Evolutionary conservation across 2,329 filamentous ascomycete species (phyloP), one percentile per base, ranked within the genome.

Genomic region (Lasiodiplodia sp.): DNA sequence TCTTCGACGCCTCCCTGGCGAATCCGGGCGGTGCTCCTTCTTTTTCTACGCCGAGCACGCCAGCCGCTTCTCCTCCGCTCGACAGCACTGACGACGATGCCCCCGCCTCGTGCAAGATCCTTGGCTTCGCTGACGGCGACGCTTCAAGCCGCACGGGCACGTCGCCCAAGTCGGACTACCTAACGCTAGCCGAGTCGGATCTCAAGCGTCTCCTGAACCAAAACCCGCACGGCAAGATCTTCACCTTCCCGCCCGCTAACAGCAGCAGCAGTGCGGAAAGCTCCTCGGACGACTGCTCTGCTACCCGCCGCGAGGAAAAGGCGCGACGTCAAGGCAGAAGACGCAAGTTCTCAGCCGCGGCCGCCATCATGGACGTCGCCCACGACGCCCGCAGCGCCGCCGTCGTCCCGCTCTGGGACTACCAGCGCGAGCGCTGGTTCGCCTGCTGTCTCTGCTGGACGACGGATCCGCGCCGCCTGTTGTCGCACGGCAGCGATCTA

Each of bases 331-430:
- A 6, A 23, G 58, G 58, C n/a, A 51, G 14, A n/a, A 53, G 25
- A 18, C 28, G 40, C 2, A 55, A 14, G 10, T 53, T 47, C 12
- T 47, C 62, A 1, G 31, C 49, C 4, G 14, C 53, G 2, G 23
- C 38, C 5, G 62, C 31, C 31, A 65, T 65, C 38, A 16, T 55
- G 7, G 47, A 34, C 18, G 49, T 65, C 4, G 62, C 62, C 6
- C 79, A 78, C 0, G 74, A 73, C 40, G 79, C 80, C 4, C 75
- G 76, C 25, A 80, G 78, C 67, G 69, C 81, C 2, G 75, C 79
- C 0, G 71, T 81, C 11, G 79, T 80, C 67, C 79, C 80, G 0
- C 56, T 82, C 18, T 81, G 78, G 77, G 79, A 82, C 66, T 73
- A 74, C 2, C 77, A 78, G 53, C 77, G 77, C 11, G 76, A 79